Conservation (phyloP, 129 eudicot genomes). For the Glebionis coronaria region DNA sequence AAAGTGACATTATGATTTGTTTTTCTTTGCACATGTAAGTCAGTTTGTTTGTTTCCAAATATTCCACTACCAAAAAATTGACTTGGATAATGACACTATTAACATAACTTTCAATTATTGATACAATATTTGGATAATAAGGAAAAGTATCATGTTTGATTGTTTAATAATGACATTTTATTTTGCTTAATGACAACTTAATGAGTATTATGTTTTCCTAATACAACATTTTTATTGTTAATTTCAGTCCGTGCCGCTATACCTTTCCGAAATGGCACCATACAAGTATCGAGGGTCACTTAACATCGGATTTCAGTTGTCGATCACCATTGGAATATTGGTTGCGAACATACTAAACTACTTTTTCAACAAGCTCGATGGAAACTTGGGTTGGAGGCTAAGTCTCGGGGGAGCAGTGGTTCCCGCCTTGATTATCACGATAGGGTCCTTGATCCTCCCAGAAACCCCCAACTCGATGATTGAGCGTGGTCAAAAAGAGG, state of each 20-base stretch:
- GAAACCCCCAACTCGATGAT: conserved; percentile 94
- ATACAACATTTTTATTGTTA: neutral
- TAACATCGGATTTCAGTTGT: conserved; percentile 74
- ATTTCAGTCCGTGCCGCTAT: conserved; percentile 79
- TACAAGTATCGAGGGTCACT: conserved; percentile 89
- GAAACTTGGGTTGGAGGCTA: conserved; percentile 88
- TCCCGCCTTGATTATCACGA: conserved; percentile 70
- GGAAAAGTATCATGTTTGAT: neutral
- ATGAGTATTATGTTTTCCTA: too few species aligned
- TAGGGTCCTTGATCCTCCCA: conserved; percentile 67
- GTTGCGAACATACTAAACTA: conserved; percentile 83
- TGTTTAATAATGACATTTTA: conserved; percentile 10
- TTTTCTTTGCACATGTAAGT: conserved; percentile 35
- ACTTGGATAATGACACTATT: conserved; percentile 30
- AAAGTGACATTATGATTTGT: conserved; percentile 7
- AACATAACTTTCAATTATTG: neutral
- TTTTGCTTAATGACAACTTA: too few species aligned
- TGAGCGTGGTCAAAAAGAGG: conserved; percentile 57
- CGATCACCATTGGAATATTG: conserved; percentile 80
- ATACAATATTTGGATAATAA: neutral
- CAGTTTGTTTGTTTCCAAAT: conserved; percentile 26
- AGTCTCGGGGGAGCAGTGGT: conserved; percentile 90
- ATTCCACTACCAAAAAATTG: conserved; percentile 31
- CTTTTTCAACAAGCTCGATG: conserved; percentile 61
- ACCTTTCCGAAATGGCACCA: conserved; percentile 95